Conservation (phyloP, 2,329 filamentous ascomycete species). For the Magnaporthiopsis rhizophila region DNA sequence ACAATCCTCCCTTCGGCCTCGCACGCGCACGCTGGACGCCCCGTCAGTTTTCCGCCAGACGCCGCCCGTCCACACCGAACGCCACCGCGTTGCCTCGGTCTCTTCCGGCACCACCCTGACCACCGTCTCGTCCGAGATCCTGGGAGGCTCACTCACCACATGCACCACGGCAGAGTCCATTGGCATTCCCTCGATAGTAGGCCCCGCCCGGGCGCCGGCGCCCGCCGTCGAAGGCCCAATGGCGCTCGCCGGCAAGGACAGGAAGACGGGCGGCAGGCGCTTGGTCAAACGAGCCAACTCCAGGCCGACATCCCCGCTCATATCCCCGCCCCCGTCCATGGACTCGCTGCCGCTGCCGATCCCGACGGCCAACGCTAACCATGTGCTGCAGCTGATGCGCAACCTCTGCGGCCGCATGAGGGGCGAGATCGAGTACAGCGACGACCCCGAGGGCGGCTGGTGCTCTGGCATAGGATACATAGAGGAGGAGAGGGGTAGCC, state of each 20-base stretch:
- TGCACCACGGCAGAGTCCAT: conserved; percentile 34
- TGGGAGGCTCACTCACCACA: conserved; percentile 27
- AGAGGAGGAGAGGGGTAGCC: conserved; percentile 63
- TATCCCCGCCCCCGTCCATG: conserved; percentile 46
- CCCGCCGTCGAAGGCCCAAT: conserved; percentile 2
- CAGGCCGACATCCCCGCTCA: conserved; percentile 50
- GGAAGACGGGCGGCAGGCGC: conserved; percentile 31
- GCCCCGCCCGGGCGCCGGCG: conserved; percentile 25
- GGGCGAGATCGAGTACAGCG: conserved; percentile 66
- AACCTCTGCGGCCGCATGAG: conserved; percentile 71
- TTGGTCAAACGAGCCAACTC: conserved; percentile 48
- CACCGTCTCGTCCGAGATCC: conserved; percentile 38
- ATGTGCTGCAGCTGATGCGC: conserved; percentile 68
- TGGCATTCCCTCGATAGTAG: conserved; percentile 30
- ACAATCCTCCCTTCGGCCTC: conserved; percentile 35
- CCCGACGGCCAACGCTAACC: conserved; percentile 60
- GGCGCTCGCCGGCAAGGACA: not conserved
- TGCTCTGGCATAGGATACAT: conserved; percentile 66
- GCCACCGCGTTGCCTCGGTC: conserved; percentile 63
- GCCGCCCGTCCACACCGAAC: conserved; percentile 15
- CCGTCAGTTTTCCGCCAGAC: conserved; percentile 37
- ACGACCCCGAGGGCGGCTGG: conserved; percentile 54
- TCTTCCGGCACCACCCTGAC: conserved; percentile 53
- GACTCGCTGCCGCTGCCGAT: conserved; percentile 53
- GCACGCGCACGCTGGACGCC: conserved; percentile 52